A percentile compares a stretch with the other conserved stretches of the same genome.
Conservation (phyloP, 305 asterid genomes). For the Plantago rigida region DNA sequence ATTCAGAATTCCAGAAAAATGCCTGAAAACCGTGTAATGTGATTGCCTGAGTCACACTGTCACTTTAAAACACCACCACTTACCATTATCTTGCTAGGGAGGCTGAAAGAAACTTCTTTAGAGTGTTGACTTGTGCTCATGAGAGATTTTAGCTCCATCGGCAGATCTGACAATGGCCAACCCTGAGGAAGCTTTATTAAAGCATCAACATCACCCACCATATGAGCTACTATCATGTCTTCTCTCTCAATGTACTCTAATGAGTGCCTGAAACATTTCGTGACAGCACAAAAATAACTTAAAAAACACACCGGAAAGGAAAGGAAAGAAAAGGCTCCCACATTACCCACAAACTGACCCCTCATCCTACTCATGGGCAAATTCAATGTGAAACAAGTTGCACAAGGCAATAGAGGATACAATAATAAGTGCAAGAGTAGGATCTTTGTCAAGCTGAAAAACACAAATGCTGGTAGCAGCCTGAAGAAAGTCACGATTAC, state of each 20-base stretch:
- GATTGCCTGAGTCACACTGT: no score
- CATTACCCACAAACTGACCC: no score
- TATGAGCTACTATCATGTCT: conserved; percentile 60
- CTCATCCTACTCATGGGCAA: no score
- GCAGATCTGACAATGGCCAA: conserved; percentile 61
- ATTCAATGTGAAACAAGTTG: no score
- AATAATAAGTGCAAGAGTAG: no score
- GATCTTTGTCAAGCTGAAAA: no score
- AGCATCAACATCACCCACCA: conserved; percentile 78
- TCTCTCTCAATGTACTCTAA: conserved; percentile 73
- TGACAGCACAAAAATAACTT: conserved; percentile 2
- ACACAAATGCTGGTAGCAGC: no score
- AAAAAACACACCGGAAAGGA: background rate
- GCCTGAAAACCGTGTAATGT: background rate
- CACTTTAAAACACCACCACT: conserved; percentile 21
- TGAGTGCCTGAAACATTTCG: conserved; percentile 51
- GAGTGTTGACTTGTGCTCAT: conserved; percentile 54
- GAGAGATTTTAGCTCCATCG: conserved; percentile 55
- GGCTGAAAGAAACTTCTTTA: conserved; percentile 54
- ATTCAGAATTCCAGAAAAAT: background rate
- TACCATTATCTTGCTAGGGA: conserved; percentile 73
- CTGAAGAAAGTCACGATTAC: no score
- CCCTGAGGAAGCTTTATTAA: conserved; percentile 69
- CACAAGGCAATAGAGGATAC: no score
- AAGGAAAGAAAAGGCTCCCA: background rate